phyloP scores from a whole-genome alignment of 805 yeast genomes.

The Suhomyces pyralidae region DNA sequence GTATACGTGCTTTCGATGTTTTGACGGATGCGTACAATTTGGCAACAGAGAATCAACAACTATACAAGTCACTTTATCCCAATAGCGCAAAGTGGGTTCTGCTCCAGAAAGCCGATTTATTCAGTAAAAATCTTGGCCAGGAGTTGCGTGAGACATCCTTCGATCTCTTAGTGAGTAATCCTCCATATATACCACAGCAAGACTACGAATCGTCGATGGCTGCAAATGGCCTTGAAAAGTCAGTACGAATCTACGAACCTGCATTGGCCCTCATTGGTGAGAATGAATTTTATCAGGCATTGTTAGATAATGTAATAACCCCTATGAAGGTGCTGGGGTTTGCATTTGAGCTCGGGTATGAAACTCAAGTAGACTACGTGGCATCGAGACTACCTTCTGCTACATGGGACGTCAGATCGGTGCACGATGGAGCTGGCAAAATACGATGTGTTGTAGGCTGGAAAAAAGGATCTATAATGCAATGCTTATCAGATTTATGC shows the following conservation, averaged over 20 bases:
- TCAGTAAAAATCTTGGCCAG: conserved; percentile 5
- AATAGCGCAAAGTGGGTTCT: conserved; percentile 3
- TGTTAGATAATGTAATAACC: conserved; percentile 45
- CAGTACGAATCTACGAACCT: conserved; percentile 78
- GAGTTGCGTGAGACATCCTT: conserved; percentile 12
- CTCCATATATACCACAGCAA: conserved; percentile 71
- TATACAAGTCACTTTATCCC: conserved; percentile 3
- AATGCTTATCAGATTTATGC: neutral
- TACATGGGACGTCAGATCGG: conserved; percentile 50
- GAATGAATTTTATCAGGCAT: conserved; percentile 61
- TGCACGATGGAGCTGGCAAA: conserved; percentile 49
- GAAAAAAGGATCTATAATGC: conserved; percentile 19
- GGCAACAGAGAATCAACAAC: conserved; percentile 43
- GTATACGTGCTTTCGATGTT: conserved; percentile 53
- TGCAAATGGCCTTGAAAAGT: conserved; percentile 47
- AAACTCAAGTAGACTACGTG: conserved; percentile 51
- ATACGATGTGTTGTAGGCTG: conserved; percentile 67
- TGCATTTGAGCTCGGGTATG: conserved; percentile 74
- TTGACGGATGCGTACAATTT: conserved; percentile 51
- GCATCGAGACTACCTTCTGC: conserved; percentile 13
- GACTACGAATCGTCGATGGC: conserved; percentile 39
- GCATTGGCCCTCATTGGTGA: conserved; percentile 75
- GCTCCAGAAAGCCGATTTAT: conserved; percentile 15
- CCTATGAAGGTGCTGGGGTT: conserved; percentile 42
- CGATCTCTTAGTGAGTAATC: conserved; percentile 76